phyloP scores from a whole-genome alignment of 1,284 basidiomycete species.

The Puccinia polysora region DNA sequence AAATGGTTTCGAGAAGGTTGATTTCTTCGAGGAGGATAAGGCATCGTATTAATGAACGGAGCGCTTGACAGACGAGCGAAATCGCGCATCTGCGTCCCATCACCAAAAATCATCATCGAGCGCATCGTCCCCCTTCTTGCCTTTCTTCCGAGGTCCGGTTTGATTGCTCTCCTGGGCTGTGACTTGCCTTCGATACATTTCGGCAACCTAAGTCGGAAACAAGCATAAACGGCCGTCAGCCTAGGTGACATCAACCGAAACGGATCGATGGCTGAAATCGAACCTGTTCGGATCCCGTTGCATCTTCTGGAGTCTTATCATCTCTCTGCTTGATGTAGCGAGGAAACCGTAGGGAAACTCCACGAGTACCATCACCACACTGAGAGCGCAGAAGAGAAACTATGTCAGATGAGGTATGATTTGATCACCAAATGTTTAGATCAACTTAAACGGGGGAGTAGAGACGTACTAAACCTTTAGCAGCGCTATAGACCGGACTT shows the following conservation, averaged over 20 bases:
- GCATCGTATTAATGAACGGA: too few relatives aligned
- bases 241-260: too few relatives aligned
- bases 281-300: constrained; percentile 36
- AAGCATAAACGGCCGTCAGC: neutral
- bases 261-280: too few relatives aligned
- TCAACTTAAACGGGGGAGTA: neutral
- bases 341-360: constrained; percentile 51
- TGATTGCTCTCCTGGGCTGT: neutral
- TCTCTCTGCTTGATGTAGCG: constrained; percentile 45
- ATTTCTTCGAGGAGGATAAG: too few relatives aligned
- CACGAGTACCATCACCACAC: constrained; percentile 39
- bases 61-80: too few relatives aligned
- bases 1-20: too few relatives aligned
- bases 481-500: constrained; percentile 94
- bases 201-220: constrained; percentile 19
- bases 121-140: constrained; percentile 10
- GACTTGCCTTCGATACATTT: constrained; percentile 38
- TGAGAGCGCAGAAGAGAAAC: neutral
- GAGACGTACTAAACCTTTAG: constrained; percentile 76
- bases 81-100: too few relatives aligned
- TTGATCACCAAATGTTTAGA: too few relatives aligned
- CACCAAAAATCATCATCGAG: constrained; percentile 39
- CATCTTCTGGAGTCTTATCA: constrained; percentile 39
- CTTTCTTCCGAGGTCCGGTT: neutral
- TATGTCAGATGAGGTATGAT: too few relatives aligned